Evolutionary conservation across 805 yeast species (phyloP).

Genomic region (Candida silvicultrix): DNA sequence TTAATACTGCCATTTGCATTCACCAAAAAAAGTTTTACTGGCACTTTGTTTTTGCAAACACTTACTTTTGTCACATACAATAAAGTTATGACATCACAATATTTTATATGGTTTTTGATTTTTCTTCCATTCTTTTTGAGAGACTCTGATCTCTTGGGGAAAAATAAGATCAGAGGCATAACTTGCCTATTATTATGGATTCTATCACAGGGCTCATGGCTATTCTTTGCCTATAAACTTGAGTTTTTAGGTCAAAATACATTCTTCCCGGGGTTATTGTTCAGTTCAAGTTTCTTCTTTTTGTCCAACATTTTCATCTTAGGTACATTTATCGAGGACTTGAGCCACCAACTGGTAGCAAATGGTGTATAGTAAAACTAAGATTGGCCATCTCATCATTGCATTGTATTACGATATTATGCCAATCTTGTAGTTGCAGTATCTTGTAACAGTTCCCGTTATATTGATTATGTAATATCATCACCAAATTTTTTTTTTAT

Average conservation of each 20-base stretch:
- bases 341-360: background rate
- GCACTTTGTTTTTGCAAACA: conserved; percentile 68
- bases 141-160: conserved; percentile 30
- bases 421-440: too few relatives aligned
- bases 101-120: conserved; percentile 90
- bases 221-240: conserved; percentile 65
- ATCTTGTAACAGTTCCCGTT: background rate
- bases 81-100: conserved; percentile 89
- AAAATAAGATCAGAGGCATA: conserved; percentile 30
- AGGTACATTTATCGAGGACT: conserved; percentile 45
- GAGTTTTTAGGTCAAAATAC: conserved; percentile 74
- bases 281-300: conserved; percentile 53
- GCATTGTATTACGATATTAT: too few relatives aligned
- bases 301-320: conserved; percentile 54
- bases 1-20: conserved; percentile 50
- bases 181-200: conserved; percentile 54
- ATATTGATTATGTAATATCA: background rate
- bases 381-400: too few relatives aligned
- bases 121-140: conserved; percentile 71
- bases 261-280: conserved; percentile 53
- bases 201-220: conserved; percentile 69
- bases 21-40: conserved; percentile 35
- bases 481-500: background rate
- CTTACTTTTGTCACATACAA: conserved; percentile 72
- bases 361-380: background rate